Base-by-base conservation (phyloP, 176 grass and related monocot genomes). In the Guadua angustifolia region DNA sequence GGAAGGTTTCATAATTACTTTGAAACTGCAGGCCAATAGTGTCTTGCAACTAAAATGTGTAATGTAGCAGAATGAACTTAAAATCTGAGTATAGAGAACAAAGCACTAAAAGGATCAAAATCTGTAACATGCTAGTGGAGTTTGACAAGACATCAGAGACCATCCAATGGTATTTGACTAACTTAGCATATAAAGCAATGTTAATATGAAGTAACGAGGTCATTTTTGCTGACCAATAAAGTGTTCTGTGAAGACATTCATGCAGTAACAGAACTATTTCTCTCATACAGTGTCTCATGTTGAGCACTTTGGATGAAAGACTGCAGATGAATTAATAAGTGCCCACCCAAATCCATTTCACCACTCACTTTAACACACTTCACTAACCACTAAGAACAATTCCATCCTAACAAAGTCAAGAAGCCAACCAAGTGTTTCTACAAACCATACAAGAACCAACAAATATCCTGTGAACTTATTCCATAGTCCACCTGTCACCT, bases 301-400 rank as follows among this genome's bases (percentile, higher is more conserved):
- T 45, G 45, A 49, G 63, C n/a, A 83, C 19, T 70, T 33, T 78
- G 46, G 10, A 89, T 82, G 45, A 22, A 88, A 79, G 42, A 71
- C 9, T 64, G 9, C 35, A 59, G 72, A 56, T 33, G 42, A 61
- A 62, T 17, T 45, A 69, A 35, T 53, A 67, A 62, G 46, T n/a
- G 7, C 12, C 3, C 15, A 2, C 25, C 40, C 55, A 62, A 35
- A 85, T 22, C 35, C 47, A 86, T 56, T 85, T 67, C 33, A 42
- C 18, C 4, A 40, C 10, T 77, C 55, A 12, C 46, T 62, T 47
- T 57, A 65, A 82, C 16, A 66, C 22, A 40, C 29, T 57, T 74
- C 73, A 71, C 47, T 19, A 60, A 13, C 47, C 62, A 57, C 24
- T 21, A 69, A 15, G 43, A 73, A 14, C 13, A 79, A 22, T 75